A percentile compares a stretch with the other conserved stretches of the same genome.
Conservation (phyloP, 2,329 filamentous ascomycete genomes). For the Pyrenochaeta sp. region DNA sequence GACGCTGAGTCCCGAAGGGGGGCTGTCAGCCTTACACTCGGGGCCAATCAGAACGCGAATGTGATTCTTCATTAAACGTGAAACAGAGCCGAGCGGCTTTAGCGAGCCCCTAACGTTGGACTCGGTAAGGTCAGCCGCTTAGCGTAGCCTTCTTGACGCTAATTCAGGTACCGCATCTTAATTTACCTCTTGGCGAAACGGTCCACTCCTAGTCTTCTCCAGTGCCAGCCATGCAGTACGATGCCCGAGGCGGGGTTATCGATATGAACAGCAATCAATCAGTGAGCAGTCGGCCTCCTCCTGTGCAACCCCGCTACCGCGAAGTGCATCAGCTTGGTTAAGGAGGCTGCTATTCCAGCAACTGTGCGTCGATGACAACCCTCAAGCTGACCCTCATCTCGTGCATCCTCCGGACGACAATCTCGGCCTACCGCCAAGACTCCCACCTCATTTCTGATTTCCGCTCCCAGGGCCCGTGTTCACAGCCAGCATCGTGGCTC, state of each 20-base stretch:
- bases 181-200: constrained; percentile 24
- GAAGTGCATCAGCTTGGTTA: constrained; percentile 9
- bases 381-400: constrained; percentile 17
- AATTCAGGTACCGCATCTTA: constrained; percentile 40
- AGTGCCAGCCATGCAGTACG: constrained; percentile 17
- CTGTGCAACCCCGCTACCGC: constrained; percentile 7
- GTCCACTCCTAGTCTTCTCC: constrained; percentile 11
- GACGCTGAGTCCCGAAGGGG: constrained; percentile 27
- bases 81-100: constrained; percentile 37
- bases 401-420: constrained; percentile 15
- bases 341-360: constrained; percentile 11
- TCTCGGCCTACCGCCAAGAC: constrained; percentile 24
- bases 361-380: not conserved
- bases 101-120: constrained; percentile 24
- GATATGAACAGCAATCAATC: constrained; percentile 9
- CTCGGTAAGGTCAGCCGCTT: constrained; percentile 30
- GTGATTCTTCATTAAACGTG: constrained; percentile 30
- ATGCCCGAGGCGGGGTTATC: constrained; percentile 12
- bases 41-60: constrained; percentile 31
- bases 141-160: constrained; percentile 35
- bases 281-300: constrained; percentile 4
- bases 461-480: constrained; percentile 11
- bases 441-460: constrained; percentile 10
- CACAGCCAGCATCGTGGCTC: constrained; percentile 3
- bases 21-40: constrained; percentile 27